Conservation (phyloP, 805 yeast genomes). For the Metschnikowia proteae region DNA sequence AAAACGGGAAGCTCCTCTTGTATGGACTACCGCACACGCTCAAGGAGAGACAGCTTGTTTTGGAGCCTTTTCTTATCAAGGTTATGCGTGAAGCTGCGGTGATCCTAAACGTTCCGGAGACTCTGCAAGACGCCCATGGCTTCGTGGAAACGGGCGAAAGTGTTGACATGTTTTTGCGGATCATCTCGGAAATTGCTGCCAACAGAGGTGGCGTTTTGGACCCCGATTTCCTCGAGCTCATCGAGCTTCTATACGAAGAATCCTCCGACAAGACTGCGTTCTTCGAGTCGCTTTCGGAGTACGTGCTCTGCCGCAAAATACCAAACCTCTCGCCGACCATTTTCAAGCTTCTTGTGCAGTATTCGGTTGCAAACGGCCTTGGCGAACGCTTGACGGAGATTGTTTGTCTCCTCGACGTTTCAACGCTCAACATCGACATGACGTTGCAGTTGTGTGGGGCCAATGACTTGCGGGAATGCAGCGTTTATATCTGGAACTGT, state of each 20-base stretch:
- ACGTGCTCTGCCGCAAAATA: constrained; percentile 46
- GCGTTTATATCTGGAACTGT: constrained; percentile 67
- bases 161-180: constrained; percentile 15
- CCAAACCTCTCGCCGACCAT: constrained; percentile 56
- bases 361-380: constrained; percentile 38
- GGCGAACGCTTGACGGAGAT: constrained; percentile 59
- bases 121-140: too few species aligned
- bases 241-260: constrained; percentile 25
- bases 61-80: constrained; percentile 53
- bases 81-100: constrained; percentile 42
- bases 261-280: constrained; percentile 35
- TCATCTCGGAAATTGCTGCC: constrained; percentile 11
- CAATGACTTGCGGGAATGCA: constrained; percentile 56
- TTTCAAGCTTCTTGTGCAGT: constrained; percentile 56
- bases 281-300: constrained; percentile 51
- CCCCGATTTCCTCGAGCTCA: constrained; percentile 12
- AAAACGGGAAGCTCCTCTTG: constrained; percentile 46
- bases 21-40: constrained; percentile 54
- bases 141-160: too few species aligned
- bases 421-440: constrained; percentile 71
- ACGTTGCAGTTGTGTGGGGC: constrained; percentile 60
- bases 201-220: constrained; percentile 7
- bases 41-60: constrained; percentile 42
- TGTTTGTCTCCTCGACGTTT: constrained; percentile 64
- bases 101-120: neutral